Conservation (phyloP, 176 grass and related monocot species). For the Tillandsia fasciculata region DNA sequence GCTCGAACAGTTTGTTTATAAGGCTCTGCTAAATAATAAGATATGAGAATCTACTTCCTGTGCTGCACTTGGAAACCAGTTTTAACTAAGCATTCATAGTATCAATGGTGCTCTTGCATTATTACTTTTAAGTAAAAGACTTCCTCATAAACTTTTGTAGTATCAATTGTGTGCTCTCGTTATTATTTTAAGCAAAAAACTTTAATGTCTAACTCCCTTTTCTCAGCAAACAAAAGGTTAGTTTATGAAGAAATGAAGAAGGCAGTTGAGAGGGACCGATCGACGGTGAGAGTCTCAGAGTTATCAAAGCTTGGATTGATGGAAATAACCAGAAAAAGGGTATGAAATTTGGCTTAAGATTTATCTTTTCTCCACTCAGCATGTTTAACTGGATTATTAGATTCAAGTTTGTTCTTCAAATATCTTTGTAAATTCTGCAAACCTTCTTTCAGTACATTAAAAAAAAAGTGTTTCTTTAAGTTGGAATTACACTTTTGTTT, state of each 20-base stretch:
- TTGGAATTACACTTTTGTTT: no score
- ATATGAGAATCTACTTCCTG: background rate
- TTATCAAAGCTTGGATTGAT: conserved; percentile 86
- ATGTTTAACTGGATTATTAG: conserved; percentile 1
- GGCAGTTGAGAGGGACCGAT: conserved; percentile 76
- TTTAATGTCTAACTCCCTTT: conserved; percentile 14
- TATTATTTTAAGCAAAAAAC: background rate
- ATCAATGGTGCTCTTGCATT: no score
- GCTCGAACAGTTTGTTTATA: background rate
- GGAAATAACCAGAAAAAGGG: conserved; percentile 96
- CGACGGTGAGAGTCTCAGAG: conserved; percentile 78
- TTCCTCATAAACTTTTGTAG: background rate
- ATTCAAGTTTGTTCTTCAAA: background rate
- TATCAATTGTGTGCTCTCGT: background rate
- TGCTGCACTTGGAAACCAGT: background rate
- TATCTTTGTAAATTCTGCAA: background rate
- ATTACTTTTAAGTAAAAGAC: background rate
- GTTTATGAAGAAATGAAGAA: conserved; percentile 90
- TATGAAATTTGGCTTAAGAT: conserved; percentile 26
- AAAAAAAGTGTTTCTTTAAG: background rate
- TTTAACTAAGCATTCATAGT: background rate
- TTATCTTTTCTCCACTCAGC: background rate
- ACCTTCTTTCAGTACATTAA: background rate
- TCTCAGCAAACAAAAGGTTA: conserved; percentile 69
- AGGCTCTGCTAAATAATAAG: background rate